Evolutionary conservation across 2,329 filamentous ascomycete genomes (phyloP).

Genomic region (Stemphylium lycopersici): DNA sequence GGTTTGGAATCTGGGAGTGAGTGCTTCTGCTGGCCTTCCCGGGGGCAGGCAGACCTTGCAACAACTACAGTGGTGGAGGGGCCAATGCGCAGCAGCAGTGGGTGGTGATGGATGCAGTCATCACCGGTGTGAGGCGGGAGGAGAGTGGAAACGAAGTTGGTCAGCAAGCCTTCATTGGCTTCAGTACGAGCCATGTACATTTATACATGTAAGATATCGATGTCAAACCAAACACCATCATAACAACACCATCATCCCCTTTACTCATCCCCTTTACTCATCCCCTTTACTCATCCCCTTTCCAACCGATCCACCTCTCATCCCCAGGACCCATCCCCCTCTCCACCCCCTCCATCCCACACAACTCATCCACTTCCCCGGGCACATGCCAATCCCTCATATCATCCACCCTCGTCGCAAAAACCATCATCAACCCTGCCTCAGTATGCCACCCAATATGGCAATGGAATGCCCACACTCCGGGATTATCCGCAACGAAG

Average conservation of each 20-base stretch:
- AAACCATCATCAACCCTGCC: constrained; percentile 59
- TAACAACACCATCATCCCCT: neutral
- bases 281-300: constrained; percentile 4
- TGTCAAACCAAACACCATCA: neutral
- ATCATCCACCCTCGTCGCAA: constrained; percentile 58
- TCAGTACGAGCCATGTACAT: constrained; percentile 2
- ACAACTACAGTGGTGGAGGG: neutral
- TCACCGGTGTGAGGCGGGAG: neutral
- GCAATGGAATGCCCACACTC: constrained; percentile 69
- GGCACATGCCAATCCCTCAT: constrained; percentile 54
- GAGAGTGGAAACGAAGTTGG: neutral
- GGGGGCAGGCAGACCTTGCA: neutral
- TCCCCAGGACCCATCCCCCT: constrained; percentile 58
- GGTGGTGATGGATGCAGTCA: neutral
- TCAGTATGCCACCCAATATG: constrained; percentile 69
- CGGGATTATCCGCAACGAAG: constrained; percentile 68
- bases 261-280: constrained; percentile 9
- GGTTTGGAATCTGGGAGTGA: constrained; percentile 76
- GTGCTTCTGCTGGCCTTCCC: neutral
- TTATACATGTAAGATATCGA: constrained; percentile 1
- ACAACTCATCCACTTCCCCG: constrained; percentile 54
- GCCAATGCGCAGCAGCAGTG: neutral
- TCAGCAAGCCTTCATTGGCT: neutral
- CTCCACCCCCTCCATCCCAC: constrained; percentile 51
- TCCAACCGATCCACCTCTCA: constrained; percentile 52